Evolutionary conservation across 1,284 basidiomycete genomes (phyloP).

Genomic region (Caloboletus firmus): DNA sequence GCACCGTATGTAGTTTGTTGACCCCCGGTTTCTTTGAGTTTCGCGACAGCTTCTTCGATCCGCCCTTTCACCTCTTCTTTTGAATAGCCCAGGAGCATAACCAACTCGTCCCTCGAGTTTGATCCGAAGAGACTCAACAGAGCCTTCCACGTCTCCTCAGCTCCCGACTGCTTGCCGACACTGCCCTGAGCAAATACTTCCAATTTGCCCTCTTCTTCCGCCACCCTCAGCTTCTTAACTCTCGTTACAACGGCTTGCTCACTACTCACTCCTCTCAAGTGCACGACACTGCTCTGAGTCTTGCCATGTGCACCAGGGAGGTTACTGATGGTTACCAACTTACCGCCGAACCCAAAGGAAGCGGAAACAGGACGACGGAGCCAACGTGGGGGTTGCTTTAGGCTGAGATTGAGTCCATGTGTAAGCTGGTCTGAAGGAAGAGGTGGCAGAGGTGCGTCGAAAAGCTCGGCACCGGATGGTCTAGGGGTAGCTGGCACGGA

Average conservation of each 20-base stretch:
- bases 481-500: slow-evolving; percentile 47
- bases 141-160: slow-evolving; percentile 81
- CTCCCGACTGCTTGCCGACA: slow-evolving; percentile 40
- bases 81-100: slow-evolving; percentile 90
- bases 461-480: slow-evolving; percentile 75
- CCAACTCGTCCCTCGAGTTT: slow-evolving; percentile 86
- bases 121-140: slow-evolving; percentile 87
- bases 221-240: slow-evolving; percentile 69
- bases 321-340: slow-evolving; percentile 79
- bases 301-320: slow-evolving; percentile 70
- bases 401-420: slow-evolving; percentile 50
- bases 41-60: slow-evolving; percentile 81
- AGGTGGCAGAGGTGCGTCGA: slow-evolving; percentile 61
- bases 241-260: slow-evolving; percentile 79
- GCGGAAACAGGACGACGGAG: slow-evolving; percentile 80
- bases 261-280: slow-evolving; percentile 75
- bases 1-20: slow-evolving; percentile 23
- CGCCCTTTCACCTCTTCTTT: slow-evolving; percentile 82
- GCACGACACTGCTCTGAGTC: slow-evolving; percentile 76
- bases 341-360: slow-evolving; percentile 93
- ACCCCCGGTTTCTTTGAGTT: slow-evolving; percentile 52
- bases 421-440: slow-evolving; percentile 38
- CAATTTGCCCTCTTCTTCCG: slow-evolving; percentile 63
- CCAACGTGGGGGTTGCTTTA: slow-evolving; percentile 96
- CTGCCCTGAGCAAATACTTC: slow-evolving; percentile 67